Percentiles rank a stretch among this genome's conserved stretches.
These are phyloP conservation scores for Crithidia acanthocephali DNA, from an alignment of 208 protist species.

Conservation along the genomic window DNA sequence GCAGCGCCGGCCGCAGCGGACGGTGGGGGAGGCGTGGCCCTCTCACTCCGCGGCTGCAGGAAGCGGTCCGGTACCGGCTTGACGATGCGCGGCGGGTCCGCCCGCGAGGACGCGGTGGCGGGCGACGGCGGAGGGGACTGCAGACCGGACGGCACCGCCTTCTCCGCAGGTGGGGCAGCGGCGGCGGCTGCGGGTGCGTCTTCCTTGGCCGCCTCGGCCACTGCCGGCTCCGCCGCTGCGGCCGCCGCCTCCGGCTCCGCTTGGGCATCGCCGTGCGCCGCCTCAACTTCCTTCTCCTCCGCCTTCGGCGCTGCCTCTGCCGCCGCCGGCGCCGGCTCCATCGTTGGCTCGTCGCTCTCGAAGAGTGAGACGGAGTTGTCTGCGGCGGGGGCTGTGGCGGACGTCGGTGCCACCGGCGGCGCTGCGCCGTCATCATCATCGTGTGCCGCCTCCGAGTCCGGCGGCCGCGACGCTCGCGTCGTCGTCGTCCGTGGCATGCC, in stretches of 20 bases:
- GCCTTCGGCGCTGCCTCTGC: neutral
- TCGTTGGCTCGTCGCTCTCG: no score
- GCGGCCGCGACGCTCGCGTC: no score
- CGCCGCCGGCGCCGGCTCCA: no score
- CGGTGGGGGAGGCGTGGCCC: neutral
- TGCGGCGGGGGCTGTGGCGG: no score
- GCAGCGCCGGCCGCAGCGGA: no score
- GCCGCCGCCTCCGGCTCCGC: neutral
- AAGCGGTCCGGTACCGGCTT: constrained; percentile 5
- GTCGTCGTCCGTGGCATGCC: no score
- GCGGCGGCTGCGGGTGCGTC: neutral
- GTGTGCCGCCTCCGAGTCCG: no score
- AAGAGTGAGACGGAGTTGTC: no score
- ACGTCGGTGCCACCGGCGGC: no score
- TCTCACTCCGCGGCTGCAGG: neutral
- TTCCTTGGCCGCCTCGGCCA: neutral
- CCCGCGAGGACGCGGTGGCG: neutral
- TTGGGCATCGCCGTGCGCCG: no score
- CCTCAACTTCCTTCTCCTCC: no score
- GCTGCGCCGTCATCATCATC: no score
- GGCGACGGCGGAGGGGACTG: neutral
- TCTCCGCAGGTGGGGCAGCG: neutral
- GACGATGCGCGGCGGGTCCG: constrained; percentile 2
- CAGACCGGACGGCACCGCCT: neutral
- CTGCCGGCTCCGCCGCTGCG: neutral